Evolutionary conservation across 441 rosid genomes (phyloP), one percentile per base, ranked within the genome.

Genomic region (Euphorbia schlechtendalii): DNA sequence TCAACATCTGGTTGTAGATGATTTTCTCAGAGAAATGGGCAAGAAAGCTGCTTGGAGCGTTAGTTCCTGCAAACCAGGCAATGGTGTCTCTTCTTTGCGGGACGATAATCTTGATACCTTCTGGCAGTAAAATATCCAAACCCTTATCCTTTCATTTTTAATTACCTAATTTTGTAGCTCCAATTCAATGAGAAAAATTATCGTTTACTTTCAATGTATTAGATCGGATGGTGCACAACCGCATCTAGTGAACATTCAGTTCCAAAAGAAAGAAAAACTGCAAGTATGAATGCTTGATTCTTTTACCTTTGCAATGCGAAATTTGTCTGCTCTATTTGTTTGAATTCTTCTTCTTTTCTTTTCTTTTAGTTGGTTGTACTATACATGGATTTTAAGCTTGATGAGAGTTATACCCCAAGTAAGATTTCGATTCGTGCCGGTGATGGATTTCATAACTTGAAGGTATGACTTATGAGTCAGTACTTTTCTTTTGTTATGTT

Each of bases 171-270:
- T 63, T 12, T 63, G 55, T 63, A 8, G 51, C 12, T 48, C 38
- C 52, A 34, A 17, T 28, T 25, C 24, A 24, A 11, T 18, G 11
- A 48, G 9, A 36, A 36, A n/a, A 61, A 45, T 38, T 24, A 51
- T 28, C 49, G 24, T n/a, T n/a, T n/a, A n/a, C n/a, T n/a, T n/a
- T n/a, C n/a, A n/a, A n/a, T 25, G 8, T 71, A 56, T 69, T 69
- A 93, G 97, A 82, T 94, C 96, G 62, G 98, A 94, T 72, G 99
- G 99, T 7, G 87, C 92, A 14, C 94, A 89, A 74, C 99, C 98
- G 20, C 96, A 94, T 82, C 43, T 91, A 73, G 84, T 94, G 70
- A 89, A 94, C 79, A 84, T 91, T 78, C 97, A 86, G 51, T 81
- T 83, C 70, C 96, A 91, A 83, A 91, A 87, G 87, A 94, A 94